A percentile compares a stretch with the other conserved stretches of the same genome.
phyloP scores from a whole-genome alignment of 2,329 filamentous ascomycete species.

The Ceratocystis lukuohia region DNA sequence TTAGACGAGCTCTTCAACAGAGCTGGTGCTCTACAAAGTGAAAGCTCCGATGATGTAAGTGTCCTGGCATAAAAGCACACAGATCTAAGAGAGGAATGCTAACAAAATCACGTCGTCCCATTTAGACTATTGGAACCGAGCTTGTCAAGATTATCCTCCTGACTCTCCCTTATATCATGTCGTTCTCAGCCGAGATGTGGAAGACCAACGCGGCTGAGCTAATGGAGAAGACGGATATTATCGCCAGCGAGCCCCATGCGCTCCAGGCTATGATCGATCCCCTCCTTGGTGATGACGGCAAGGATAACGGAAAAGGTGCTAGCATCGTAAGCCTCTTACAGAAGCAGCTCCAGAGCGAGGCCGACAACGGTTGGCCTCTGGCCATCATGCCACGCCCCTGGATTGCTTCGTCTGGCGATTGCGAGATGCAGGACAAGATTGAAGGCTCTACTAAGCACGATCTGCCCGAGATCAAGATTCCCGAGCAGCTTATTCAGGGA shows the following conservation, averaged over 20 bases:
- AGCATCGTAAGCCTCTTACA: constrained; percentile 74
- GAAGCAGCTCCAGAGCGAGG: constrained; percentile 69
- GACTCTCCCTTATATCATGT: constrained; percentile 82
- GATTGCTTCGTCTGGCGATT: constrained; percentile 48
- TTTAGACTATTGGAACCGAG: constrained; percentile 58
- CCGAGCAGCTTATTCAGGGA: constrained; percentile 61
- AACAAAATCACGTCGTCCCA: constrained; percentile 15
- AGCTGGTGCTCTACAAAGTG: constrained; percentile 86
- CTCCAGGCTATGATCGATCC: constrained; percentile 79
- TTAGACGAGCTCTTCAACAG: constrained; percentile 82
- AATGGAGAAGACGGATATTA: constrained; percentile 88
- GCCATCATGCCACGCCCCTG: constrained; percentile 54
- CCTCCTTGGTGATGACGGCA: constrained; percentile 47
- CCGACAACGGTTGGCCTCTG: constrained; percentile 60
- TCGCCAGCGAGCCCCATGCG: constrained; percentile 75
- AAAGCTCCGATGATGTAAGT: constrained; percentile 81
- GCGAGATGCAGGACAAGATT: constrained; percentile 46
- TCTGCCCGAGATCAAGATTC: constrained; percentile 64
- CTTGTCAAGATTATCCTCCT: constrained; percentile 93
- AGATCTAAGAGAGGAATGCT: too few relatives aligned
- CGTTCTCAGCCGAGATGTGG: constrained; percentile 54
- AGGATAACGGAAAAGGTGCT: constrained; percentile 46
- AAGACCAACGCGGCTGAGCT: constrained; percentile 62
- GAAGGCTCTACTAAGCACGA: constrained; percentile 55
- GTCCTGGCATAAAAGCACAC: neutral